Evolutionary conservation across 2,329 filamentous ascomycete genomes (phyloP).

Genomic region (Penicillium sp.): DNA sequence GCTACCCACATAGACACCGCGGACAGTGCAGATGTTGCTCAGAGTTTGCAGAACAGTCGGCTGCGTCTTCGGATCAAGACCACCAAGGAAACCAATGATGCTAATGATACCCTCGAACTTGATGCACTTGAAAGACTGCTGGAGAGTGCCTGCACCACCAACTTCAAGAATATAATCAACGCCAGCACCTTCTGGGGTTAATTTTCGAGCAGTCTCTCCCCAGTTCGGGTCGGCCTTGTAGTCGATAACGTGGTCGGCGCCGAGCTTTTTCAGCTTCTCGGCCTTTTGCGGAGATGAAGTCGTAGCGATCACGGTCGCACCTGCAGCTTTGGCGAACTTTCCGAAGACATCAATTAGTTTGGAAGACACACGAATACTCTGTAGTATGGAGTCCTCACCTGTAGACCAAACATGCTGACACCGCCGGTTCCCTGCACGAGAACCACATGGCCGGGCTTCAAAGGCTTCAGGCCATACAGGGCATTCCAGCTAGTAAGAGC

Average conservation of each 20-base stretch:
- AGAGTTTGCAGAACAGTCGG: constrained; percentile 51
- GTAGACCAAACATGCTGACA: constrained; percentile 53
- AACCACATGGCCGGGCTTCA: constrained; percentile 53
- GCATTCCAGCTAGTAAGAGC: constrained; percentile 62
- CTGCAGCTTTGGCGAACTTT: constrained; percentile 47
- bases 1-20: constrained; percentile 54
- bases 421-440: constrained; percentile 58
- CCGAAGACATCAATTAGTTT: background rate
- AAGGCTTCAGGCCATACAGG: constrained; percentile 51
- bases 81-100: constrained; percentile 56
- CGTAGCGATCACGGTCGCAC: constrained; percentile 54
- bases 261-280: constrained; percentile 49
- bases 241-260: constrained; percentile 56
- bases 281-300: constrained; percentile 54
- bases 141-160: constrained; percentile 58
- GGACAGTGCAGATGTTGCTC: constrained; percentile 49
- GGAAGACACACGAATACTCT: no score
- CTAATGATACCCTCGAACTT: constrained; percentile 51
- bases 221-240: constrained; percentile 55
- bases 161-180: constrained; percentile 61
- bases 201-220: constrained; percentile 52
- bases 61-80: constrained; percentile 42
- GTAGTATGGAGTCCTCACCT: constrained; percentile 30
- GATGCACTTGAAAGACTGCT: constrained; percentile 51
- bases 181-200: constrained; percentile 48